phyloP scores from a whole-genome alignment of 495 filamentous ascomycete species.

The Talaromyces proteolyticus region DNA sequence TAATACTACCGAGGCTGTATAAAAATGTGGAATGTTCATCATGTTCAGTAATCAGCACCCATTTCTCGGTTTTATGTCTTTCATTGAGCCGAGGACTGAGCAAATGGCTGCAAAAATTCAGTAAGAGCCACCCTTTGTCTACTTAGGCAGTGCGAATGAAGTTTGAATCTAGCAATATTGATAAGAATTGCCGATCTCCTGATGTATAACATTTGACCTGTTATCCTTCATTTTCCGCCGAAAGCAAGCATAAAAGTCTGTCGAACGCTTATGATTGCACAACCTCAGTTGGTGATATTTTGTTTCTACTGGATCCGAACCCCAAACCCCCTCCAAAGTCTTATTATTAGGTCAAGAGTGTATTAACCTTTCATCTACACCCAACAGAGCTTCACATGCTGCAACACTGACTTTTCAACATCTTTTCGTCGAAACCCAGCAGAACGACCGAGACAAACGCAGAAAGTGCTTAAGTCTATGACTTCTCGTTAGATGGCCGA shows the following conservation, averaged over 20 bases:
- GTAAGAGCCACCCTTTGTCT: background rate
- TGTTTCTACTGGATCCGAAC: background rate
- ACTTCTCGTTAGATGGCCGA: background rate
- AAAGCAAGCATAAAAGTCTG: background rate
- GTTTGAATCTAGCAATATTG: background rate
- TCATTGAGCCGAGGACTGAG: background rate
- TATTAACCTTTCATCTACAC: background rate
- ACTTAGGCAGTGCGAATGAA: background rate
- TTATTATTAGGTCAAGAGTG: background rate
- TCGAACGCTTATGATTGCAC: background rate
- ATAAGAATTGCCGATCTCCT: background rate
- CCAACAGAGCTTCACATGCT: background rate
- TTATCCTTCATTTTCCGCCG: background rate
- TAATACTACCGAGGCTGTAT: background rate
- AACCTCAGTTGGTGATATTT: background rate
- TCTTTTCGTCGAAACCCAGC: constrained; percentile 18
- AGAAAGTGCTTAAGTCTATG: background rate
- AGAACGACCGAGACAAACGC: constrained; percentile 44
- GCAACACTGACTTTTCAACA: constrained; percentile 12
- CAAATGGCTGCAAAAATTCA: background rate
- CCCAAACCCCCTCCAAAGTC: background rate
- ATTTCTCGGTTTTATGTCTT: background rate
- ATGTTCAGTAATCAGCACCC: background rate
- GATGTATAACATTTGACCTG: background rate
- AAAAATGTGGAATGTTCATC: background rate